phyloP scores from a whole-genome alignment of 1,139 yeast species.

The Yueomyces sp. region DNA sequence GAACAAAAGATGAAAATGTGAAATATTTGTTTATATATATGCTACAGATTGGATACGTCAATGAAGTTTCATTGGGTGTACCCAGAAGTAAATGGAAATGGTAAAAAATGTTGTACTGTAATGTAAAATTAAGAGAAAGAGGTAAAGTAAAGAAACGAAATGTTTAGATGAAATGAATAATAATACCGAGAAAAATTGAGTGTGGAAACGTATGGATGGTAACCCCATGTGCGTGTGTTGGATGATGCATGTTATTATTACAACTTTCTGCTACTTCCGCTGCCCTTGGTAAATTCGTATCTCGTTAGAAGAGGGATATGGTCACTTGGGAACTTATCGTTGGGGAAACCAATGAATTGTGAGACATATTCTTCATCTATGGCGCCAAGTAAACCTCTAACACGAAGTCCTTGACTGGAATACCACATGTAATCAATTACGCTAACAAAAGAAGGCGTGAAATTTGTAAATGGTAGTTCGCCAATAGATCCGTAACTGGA shows the following conservation, averaged over 20 bases:
- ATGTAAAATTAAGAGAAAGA: too few relatives aligned
- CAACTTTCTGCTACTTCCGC: constrained; percentile 20
- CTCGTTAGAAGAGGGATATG: constrained; percentile 76
- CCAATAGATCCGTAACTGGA: constrained; percentile 78
- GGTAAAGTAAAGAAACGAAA: too few relatives aligned
- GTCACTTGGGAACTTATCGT: constrained; percentile 88
- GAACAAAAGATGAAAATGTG: too few relatives aligned
- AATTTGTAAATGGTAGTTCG: constrained; percentile 88
- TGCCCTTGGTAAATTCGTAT: constrained; percentile 55
- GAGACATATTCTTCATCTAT: constrained; percentile 67
- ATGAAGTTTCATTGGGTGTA: too few relatives aligned
- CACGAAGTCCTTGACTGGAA: constrained; percentile 64
- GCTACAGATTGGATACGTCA: too few relatives aligned
- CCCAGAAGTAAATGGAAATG: too few relatives aligned
- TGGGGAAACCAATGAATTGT: constrained; percentile 84
- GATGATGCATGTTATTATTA: constrained; percentile 3
- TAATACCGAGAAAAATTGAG: too few relatives aligned
- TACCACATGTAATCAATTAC: constrained; percentile 95
- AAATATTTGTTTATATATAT: too few relatives aligned
- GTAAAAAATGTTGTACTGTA: too few relatives aligned
- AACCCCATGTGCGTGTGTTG: too few relatives aligned
- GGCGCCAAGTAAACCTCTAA: constrained; percentile 75
- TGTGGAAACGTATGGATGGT: too few relatives aligned
- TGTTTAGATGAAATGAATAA: too few relatives aligned
- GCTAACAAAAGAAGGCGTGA: constrained; percentile 85